These are phyloP conservation scores for Leccinum longicurvipes DNA, from an alignment of 768 basidiomycete genomes.

Conservation along the genomic window DNA sequence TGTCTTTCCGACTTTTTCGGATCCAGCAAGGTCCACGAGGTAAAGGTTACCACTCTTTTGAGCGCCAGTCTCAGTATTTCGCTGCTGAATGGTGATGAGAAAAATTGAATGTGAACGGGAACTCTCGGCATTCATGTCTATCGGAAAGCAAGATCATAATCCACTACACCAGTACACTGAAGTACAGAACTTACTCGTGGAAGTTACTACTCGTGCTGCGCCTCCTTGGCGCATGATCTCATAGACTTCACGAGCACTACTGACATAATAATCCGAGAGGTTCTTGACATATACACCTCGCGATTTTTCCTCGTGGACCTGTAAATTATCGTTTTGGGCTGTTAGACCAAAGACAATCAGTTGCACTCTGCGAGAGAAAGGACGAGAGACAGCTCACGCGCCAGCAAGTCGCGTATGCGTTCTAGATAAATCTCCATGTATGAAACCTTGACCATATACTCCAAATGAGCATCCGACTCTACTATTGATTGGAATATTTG, in stretches of 20 bases:
- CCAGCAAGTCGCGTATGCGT: slow-evolving; percentile 89
- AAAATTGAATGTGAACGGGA: slow-evolving; percentile 99
- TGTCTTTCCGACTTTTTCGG: slow-evolving; percentile 99
- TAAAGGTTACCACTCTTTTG: slow-evolving; percentile 97
- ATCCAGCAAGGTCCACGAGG: slow-evolving; percentile 96
- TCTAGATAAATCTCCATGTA: slow-evolving; percentile 99
- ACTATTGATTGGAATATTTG: slow-evolving; percentile 99
- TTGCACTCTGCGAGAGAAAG: background rate
- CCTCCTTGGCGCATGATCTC: slow-evolving; percentile 99
- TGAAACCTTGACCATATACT: slow-evolving; percentile 98
- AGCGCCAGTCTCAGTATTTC: slow-evolving; percentile 93
- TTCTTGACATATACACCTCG: slow-evolving; percentile 98
- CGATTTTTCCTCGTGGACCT: slow-evolving; percentile 97
- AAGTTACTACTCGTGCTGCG: slow-evolving; percentile 83
- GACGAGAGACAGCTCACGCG: slow-evolving; percentile 59
- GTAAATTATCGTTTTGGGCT: slow-evolving; percentile 98
- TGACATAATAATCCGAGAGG: slow-evolving; percentile 96
- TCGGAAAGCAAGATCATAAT: slow-evolving; percentile 3
- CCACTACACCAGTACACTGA: background rate
- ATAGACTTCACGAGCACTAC: slow-evolving; percentile 92
- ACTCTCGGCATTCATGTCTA: slow-evolving; percentile 99
- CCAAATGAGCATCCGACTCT: slow-evolving; percentile 89
- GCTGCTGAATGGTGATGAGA: slow-evolving; percentile 94
- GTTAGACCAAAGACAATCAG: slow-evolving; percentile 10
- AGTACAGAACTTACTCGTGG: slow-evolving; percentile 71